Base-by-base conservation (phyloP, 179 eudicot genomes). In the Nepenthes alata region DNA sequence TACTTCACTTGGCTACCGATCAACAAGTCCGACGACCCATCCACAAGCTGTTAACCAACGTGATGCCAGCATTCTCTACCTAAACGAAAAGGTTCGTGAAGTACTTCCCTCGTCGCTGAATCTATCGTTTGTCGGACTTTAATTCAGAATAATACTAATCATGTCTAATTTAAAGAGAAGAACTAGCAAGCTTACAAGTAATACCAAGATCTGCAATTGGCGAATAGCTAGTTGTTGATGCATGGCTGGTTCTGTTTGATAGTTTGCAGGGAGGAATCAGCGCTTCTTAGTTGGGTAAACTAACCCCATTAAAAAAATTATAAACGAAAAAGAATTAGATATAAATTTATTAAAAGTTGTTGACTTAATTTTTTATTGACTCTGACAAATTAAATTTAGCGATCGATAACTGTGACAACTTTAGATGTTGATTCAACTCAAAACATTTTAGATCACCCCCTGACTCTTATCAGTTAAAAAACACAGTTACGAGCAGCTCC, bases 21-120 rank as follows among this genome's bases (percentile, higher is more conserved):
- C 58, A 54, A 8, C 38, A 16, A 34, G 4, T 2, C 11, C 11
- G 9, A 35, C 58, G 3, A 5, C 5, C 3, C 5, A 8, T 16
- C 38, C 48, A 41, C 9, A 50, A 64, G 73, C 76, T 55, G 76
- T 77, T 60, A 74, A 75, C 60, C 89, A 84, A 59, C 80, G 79
- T 34, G 89, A 84, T 53, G 86, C 89, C 38, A 86, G 77, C 61
- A 74, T 84, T 5, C 35, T 84, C 14, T 83, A 84, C 47, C 78
- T 84, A 53, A 75, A 77, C 81, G 66, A 79, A 53, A 84, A 84
- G 89, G 89, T 81, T 15, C 5, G 58, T 50, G 6, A 1, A 14
- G 3, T 54, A 54, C 11, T 54, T 54, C 8, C 57, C 15, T 15
- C 11, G 35, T 35, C 25, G 0, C 25, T 25, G 25, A 25, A 25